A percentile compares a stretch with the other conserved stretches of the same genome.
phyloP scores from a whole-genome alignment of 768 basidiomycete genomes.

The Amanita subjunquillea region DNA sequence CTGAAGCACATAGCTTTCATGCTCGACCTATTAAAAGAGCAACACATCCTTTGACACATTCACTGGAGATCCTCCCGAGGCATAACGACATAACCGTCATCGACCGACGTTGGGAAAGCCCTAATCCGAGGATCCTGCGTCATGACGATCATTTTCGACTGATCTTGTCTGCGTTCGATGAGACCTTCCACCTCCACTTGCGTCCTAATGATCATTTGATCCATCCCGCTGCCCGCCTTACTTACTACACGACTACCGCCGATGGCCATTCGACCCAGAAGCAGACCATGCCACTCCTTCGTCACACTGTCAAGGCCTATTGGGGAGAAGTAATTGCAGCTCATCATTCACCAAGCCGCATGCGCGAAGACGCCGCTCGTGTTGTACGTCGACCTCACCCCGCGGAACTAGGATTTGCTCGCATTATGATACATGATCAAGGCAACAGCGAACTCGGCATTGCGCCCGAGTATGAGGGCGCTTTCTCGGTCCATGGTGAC shows the following conservation, averaged over 20 bases:
- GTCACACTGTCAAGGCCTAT: slow-evolving; percentile 57
- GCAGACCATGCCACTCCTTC: slow-evolving; percentile 50
- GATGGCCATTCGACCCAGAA: slow-evolving; percentile 41
- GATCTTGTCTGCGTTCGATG: slow-evolving; percentile 53
- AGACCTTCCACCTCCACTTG: slow-evolving; percentile 63
- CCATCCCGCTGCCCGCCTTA: slow-evolving; percentile 68
- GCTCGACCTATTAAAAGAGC: slow-evolving; percentile 38
- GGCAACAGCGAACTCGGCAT: slow-evolving; percentile 34
- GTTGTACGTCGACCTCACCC: slow-evolving; percentile 32
- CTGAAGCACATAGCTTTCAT: slow-evolving; percentile 32
- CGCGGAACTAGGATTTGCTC: slow-evolving; percentile 63
- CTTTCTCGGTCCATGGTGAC: slow-evolving; percentile 59
- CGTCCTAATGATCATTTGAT: slow-evolving; percentile 71
- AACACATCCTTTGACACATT: slow-evolving; percentile 36
- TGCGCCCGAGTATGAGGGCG: slow-evolving; percentile 63
- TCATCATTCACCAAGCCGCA: slow-evolving; percentile 38
- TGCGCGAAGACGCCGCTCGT: slow-evolving; percentile 56
- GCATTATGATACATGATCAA: slow-evolving; percentile 63
- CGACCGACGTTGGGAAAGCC: slow-evolving; percentile 23
- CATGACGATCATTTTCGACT: slow-evolving; percentile 67
- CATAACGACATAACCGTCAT: slow-evolving; percentile 9
- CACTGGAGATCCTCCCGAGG: slow-evolving; percentile 50
- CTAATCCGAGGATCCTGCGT: slow-evolving; percentile 38
- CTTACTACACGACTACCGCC: slow-evolving; percentile 43
- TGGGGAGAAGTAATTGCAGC: slow-evolving; percentile 64